Conservation (phyloP, 352 stramenopile species). For the Thalassiosira hispida region DNA sequence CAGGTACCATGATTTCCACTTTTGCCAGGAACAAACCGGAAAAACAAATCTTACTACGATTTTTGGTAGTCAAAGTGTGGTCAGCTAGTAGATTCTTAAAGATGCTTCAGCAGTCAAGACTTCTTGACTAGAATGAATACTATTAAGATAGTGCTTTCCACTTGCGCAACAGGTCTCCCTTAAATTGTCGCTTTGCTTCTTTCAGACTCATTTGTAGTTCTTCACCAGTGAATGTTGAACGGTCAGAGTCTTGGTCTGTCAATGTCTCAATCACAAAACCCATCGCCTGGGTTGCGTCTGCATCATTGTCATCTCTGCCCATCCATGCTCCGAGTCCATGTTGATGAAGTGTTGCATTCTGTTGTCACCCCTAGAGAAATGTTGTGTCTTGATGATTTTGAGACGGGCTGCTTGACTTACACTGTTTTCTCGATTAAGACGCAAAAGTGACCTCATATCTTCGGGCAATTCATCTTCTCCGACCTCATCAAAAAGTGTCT, state of each 20-base stretch:
- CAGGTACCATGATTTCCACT: too few species aligned
- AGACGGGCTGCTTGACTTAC: slow-evolving; percentile 10
- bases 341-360: slow-evolving; percentile 1
- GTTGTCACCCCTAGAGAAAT: not conserved
- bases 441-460: slow-evolving; percentile 16
- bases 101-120: too few species aligned
- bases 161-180: slow-evolving; percentile 62
- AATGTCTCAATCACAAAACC: slow-evolving; percentile 64
- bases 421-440: slow-evolving; percentile 16
- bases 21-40: too few species aligned
- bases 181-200: slow-evolving; percentile 70
- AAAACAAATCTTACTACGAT: too few species aligned
- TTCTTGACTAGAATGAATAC: too few species aligned
- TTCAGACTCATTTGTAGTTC: slow-evolving; percentile 67
- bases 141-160: slow-evolving; percentile 63
- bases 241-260: slow-evolving; percentile 36
- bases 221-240: slow-evolving; percentile 57
- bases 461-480: not conserved
- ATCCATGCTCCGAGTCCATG: slow-evolving; percentile 19
- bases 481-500: too few species aligned
- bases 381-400: slow-evolving; percentile 20
- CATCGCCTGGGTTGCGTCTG: too few species aligned
- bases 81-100: too few species aligned
- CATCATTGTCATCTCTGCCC: slow-evolving; percentile 8
- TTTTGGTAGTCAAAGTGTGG: too few species aligned